Evolutionary conservation across 805 yeast genomes (phyloP), one percentile per base, ranked within the genome.

Genomic region (Saccharomycopsis fodiens): DNA sequence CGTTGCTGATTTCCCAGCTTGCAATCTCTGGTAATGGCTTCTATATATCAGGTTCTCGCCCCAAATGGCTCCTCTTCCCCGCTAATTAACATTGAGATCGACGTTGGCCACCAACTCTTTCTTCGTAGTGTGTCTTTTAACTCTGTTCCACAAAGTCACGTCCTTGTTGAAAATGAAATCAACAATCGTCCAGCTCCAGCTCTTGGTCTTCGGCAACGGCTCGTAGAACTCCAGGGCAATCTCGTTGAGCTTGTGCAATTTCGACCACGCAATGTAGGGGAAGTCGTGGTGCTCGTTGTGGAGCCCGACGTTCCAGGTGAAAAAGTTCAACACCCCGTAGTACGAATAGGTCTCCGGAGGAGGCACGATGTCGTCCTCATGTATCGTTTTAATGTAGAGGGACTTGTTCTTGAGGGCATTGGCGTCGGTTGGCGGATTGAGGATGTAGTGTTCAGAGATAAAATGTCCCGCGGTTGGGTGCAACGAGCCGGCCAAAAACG

Each of bases 381-480:
- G 21, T 7, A 50, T 39, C 13, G 53, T 50, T 10, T 44, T 43
- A 30, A 50, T 50, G 32, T 50, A 50, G 12, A 50, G 31, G 2
- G 42, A 32, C 21, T 47, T 50, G 10, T 31, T 15, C 39, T 44
- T 43, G 20, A 46, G n/a, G 8, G 22, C 31, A 12, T 54, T 55
- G 40, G 53, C 57, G 23, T 54, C 50, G 16, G 48, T 47, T 19
- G 73, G 74, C 32, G 85, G 82, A 52, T 78, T 68, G 61, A 86
- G 69, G 12, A 86, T 78, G 59, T 85, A 86, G 61, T 88, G 97
- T 60, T 88, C 97, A n/a, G 95, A 91, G 53, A 88, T 85, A 64
- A 88, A 88, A 65, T 88, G 97, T 17, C 96, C 97, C 1, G 96
- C 95, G 50, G 87, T 80, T 22, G 97, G 97, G 59, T 88, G 97